Percentiles rank a stretch among this genome's conserved stretches.
Evolutionary conservation across 345 rosid genomes (phyloP).

Genomic region (Psidium guajava): DNA sequence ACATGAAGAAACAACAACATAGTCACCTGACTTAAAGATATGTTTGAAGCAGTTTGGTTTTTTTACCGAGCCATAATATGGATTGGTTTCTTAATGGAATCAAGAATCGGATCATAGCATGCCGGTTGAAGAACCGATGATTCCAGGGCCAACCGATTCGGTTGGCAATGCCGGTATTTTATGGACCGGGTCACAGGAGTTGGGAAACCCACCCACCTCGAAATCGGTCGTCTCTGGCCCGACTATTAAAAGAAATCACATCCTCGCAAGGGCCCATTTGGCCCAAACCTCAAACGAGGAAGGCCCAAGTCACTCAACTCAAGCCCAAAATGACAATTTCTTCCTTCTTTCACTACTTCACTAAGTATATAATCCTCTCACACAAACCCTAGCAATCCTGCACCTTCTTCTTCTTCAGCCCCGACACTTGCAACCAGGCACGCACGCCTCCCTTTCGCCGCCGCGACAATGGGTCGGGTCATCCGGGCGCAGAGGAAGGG

Average conservation of each 20-base stretch:
- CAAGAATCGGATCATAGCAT: fast-evolving
- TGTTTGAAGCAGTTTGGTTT: too few relatives aligned
- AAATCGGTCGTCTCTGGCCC: too few relatives aligned
- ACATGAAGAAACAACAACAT: not conserved
- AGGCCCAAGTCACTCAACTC: not conserved
- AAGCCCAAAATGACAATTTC: not conserved
- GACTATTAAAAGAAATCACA: too few relatives aligned
- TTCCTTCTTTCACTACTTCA: not conserved
- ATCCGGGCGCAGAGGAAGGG: conserved; percentile 48
- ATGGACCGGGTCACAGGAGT: not conserved
- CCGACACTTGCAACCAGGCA: not conserved
- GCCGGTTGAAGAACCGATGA: too few relatives aligned
- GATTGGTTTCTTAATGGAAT: too few relatives aligned
- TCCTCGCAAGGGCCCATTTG: not conserved
- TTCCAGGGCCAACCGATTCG: not conserved
- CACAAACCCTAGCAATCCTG: not conserved
- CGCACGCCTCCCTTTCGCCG: not conserved
- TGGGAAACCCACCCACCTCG: too few relatives aligned
- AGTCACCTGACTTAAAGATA: fast-evolving
- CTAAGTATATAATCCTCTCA: not conserved
- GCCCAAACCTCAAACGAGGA: not conserved
- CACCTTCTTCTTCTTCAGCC: not conserved
- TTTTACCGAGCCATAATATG: too few relatives aligned
- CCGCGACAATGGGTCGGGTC: conserved; percentile 28
- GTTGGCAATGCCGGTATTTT: not conserved